phyloP scores from a whole-genome alignment of 208 protist genomes.

The Leishmania turanica region DNA sequence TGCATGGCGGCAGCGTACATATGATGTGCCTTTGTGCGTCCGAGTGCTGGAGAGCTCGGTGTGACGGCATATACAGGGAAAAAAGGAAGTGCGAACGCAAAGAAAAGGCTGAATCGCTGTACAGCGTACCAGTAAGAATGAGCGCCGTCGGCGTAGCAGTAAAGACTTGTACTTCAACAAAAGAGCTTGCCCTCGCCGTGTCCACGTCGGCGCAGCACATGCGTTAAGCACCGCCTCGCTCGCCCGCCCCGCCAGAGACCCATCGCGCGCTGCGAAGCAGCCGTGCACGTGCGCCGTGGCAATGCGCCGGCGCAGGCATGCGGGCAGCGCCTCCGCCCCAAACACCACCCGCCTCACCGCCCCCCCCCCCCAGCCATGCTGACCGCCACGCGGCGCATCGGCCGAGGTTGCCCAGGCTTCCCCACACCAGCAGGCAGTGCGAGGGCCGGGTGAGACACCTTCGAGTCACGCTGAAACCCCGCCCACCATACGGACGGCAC shows the following conservation, averaged over 20 bases:
- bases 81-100: constrained; percentile 10
- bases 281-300: not conserved
- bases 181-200: not conserved
- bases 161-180: not conserved
- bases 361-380: not conserved
- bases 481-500: not conserved
- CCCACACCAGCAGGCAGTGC: not conserved
- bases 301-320: not conserved
- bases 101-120: not conserved
- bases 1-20: not conserved
- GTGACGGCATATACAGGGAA: not conserved
- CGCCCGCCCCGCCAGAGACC: not conserved
- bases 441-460: not conserved
- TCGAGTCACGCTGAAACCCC: not conserved
- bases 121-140: not conserved
- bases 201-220: not conserved
- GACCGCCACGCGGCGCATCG: not conserved
- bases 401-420: not conserved
- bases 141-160: not conserved
- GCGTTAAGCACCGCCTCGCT: not conserved
- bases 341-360: not conserved
- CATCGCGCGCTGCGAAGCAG: not conserved
- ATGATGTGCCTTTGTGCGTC: not conserved
- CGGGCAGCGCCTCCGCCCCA: not conserved
- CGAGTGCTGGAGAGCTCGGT: not conserved